Evolutionary conservation across 2,329 filamentous ascomycete species (phyloP).

Genomic region (Chalaropsis ovoidea): DNA sequence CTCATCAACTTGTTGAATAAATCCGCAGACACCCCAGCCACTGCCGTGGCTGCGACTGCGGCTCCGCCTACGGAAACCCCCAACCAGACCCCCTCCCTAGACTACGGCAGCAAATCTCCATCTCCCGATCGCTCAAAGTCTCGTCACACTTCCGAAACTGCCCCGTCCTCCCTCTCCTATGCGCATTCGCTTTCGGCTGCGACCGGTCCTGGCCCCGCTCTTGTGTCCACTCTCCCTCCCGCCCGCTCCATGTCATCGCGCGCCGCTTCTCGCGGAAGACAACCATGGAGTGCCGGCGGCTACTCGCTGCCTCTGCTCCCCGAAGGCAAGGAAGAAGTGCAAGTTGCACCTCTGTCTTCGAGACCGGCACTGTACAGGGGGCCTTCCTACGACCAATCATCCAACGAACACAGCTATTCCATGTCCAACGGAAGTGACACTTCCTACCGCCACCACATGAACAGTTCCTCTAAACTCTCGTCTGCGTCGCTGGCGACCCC

Average conservation of each 20-base stretch:
- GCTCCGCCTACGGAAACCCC: constrained; percentile 14
- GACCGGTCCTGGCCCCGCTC: constrained; percentile 15
- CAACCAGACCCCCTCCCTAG: constrained; percentile 24
- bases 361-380: constrained; percentile 19
- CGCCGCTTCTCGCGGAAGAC: constrained; percentile 30
- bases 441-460: constrained; percentile 28
- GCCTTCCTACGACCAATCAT: constrained; percentile 25
- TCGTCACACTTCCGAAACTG: constrained; percentile 23
- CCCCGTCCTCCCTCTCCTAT: constrained; percentile 14
- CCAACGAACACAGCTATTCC: constrained; percentile 25
- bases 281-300: constrained; percentile 44
- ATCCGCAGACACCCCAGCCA: constrained; percentile 16
- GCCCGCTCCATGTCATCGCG: constrained; percentile 17
- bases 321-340: constrained; percentile 32
- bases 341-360: constrained; percentile 25
- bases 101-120: constrained; percentile 29
- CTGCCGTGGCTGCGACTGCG: not conserved
- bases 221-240: constrained; percentile 11
- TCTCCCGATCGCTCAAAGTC: constrained; percentile 30
- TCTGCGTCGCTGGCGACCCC: constrained; percentile 25
- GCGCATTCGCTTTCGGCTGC: constrained; percentile 1
- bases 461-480: constrained; percentile 26
- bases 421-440: constrained; percentile 27
- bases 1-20: constrained; percentile 24
- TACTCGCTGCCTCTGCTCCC: constrained; percentile 39